Evolutionary conservation across 371 early-diverging fungal genomes (phyloP).

Genomic region (Funneliformis caledonium): DNA sequence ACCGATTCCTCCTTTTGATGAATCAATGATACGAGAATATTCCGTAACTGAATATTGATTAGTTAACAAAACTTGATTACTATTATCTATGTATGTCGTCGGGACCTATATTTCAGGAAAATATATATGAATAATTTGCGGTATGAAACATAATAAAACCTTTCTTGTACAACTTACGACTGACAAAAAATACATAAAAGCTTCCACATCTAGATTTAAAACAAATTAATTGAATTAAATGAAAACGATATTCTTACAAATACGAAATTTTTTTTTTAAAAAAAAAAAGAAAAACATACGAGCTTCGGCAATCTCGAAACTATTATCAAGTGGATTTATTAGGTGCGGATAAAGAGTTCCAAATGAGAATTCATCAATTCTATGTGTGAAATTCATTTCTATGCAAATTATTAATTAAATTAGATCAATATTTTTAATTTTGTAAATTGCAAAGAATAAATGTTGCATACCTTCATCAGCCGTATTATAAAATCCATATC

Average conservation of each 20-base stretch:
- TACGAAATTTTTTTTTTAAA: background rate
- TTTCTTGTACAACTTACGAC: slow-evolving; percentile 52
- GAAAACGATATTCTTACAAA: background rate
- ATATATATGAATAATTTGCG: background rate
- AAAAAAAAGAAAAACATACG: slow-evolving; percentile 49
- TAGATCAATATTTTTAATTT: background rate
- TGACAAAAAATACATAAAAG: slow-evolving; percentile 83
- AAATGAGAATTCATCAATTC: slow-evolving; percentile 90
- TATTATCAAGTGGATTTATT: slow-evolving; percentile 86
- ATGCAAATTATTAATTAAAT: slow-evolving; percentile 14
- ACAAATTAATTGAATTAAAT: background rate
- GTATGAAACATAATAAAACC: background rate
- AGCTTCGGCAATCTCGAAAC: slow-evolving; percentile 66
- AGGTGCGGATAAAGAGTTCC: slow-evolving; percentile 82
- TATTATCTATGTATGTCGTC: slow-evolving; percentile 76
- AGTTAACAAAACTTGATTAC: slow-evolving; percentile 62
- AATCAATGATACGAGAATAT: slow-evolving; percentile 41
- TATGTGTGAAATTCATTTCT: slow-evolving; percentile 93
- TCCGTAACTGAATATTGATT: slow-evolving; percentile 95
- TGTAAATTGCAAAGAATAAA: background rate
- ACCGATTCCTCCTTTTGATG: background rate
- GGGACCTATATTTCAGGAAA: slow-evolving; percentile 57
- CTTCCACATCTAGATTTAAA: slow-evolving; percentile 61
- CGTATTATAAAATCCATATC: slow-evolving; percentile 57
- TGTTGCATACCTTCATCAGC: slow-evolving; percentile 66